These are phyloP conservation scores for Cutaneotrichosporon dermatis DNA, from an alignment of 1,284 basidiomycete genomes.

Conservation along the genomic window DNA sequence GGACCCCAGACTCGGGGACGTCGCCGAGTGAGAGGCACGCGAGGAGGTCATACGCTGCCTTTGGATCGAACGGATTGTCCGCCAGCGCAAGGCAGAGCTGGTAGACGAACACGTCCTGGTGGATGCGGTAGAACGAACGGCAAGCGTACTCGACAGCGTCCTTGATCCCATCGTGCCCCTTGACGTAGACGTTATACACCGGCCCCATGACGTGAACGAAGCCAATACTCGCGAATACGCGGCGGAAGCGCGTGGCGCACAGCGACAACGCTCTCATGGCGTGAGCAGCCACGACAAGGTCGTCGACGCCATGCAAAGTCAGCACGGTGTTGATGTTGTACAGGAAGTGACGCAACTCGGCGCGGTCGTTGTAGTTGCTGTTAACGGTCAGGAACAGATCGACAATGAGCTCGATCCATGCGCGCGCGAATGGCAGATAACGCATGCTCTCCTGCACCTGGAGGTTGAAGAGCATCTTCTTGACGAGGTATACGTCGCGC, in stretches of 20 bases:
- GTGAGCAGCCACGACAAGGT: slow-evolving; percentile 63
- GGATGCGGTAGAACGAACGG: slow-evolving; percentile 68
- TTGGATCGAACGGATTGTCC: slow-evolving; percentile 52
- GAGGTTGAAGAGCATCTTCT: slow-evolving; percentile 64
- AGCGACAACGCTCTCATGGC: slow-evolving; percentile 64
- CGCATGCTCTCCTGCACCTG: slow-evolving; percentile 40
- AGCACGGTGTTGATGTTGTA: slow-evolving; percentile 67
- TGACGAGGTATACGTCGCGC: slow-evolving; percentile 65
- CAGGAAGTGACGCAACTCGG: slow-evolving; percentile 63
- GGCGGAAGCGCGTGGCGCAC: slow-evolving; percentile 69
- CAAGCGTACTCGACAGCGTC: slow-evolving; percentile 67
- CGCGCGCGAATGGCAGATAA: slow-evolving; percentile 55
- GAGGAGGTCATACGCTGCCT: slow-evolving; percentile 46
- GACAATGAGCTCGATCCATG: slow-evolving; percentile 64
- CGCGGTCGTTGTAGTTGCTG: slow-evolving; percentile 69
- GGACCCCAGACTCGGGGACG: slow-evolving; percentile 26
- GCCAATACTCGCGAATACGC: slow-evolving; percentile 65
- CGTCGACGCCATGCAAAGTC: slow-evolving; percentile 58
- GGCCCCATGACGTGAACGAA: slow-evolving; percentile 68
- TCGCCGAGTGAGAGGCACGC: slow-evolving; percentile 26
- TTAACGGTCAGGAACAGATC: slow-evolving; percentile 69
- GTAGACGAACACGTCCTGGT: slow-evolving; percentile 70
- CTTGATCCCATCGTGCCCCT: slow-evolving; percentile 56
- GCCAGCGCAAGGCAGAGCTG: slow-evolving; percentile 64
- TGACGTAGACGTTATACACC: slow-evolving; percentile 63